phyloP scores from a whole-genome alignment of 768 basidiomycete species.

The Bullera alba region DNA sequence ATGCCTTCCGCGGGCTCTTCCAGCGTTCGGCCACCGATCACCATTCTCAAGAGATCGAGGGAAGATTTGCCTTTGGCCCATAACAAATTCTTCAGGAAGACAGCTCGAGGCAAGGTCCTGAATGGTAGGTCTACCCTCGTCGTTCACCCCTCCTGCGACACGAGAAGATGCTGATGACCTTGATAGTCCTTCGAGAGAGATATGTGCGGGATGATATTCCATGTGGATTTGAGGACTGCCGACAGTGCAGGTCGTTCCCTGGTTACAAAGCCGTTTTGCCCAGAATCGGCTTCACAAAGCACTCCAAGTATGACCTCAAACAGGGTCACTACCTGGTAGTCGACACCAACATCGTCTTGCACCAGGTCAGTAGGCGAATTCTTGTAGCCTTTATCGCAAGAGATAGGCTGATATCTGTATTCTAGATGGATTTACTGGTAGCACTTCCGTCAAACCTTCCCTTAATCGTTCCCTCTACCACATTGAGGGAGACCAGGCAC shows the following conservation, averaged over 20 bases:
- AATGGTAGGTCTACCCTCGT: constrained; percentile 57
- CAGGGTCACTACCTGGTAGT: constrained; percentile 69
- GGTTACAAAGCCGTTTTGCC: constrained; percentile 54
- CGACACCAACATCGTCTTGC: constrained; percentile 90
- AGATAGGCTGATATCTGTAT: constrained; percentile 5
- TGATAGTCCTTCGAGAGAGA: constrained; percentile 76
- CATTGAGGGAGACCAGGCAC: constrained; percentile 92
- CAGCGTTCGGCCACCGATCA: constrained; percentile 33
- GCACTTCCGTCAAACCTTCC: constrained; percentile 67
- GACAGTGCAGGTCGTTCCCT: constrained; percentile 52
- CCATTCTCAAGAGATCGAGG: constrained; percentile 44
- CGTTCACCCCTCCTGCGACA: neutral
- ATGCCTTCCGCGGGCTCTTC: constrained; percentile 16
- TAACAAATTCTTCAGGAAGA: constrained; percentile 94
- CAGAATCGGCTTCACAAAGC: constrained; percentile 54
- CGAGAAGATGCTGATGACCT: neutral
- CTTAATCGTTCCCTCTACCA: constrained; percentile 86
- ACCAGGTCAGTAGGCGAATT: constrained; percentile 57
- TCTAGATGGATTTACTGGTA: constrained; percentile 88
- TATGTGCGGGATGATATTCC: constrained; percentile 87
- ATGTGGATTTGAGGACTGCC: constrained; percentile 71
- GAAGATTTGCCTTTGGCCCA: constrained; percentile 52
- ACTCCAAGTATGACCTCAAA: constrained; percentile 46
- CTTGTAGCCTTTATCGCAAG: neutral
- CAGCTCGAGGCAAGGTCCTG: constrained; percentile 83